Conservation (phyloP, 345 rosid genomes). For the Rhodomyrtus tomentosa region DNA sequence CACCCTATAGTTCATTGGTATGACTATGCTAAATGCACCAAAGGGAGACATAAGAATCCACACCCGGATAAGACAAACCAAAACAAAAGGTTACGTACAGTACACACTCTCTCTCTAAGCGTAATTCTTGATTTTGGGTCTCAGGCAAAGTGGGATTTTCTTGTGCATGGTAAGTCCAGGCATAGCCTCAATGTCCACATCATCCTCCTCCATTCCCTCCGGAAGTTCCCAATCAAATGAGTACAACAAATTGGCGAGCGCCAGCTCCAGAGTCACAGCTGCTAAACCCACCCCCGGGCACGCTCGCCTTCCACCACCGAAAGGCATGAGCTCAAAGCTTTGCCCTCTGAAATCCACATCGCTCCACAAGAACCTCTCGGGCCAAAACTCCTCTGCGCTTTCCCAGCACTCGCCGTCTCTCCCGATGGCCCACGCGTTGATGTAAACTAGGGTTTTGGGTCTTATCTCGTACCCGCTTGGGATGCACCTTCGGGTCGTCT, state of each 20-base stretch:
- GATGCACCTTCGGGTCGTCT: constrained; percentile 6
- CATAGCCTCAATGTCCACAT: background rate
- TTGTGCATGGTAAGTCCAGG: constrained; percentile 5
- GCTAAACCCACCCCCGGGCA: constrained; percentile 16
- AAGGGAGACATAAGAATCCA: background rate
- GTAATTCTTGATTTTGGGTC: background rate
- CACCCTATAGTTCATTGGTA: background rate
- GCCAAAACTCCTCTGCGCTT: constrained; percentile 1
- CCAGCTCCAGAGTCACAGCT: background rate
- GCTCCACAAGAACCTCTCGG: constrained; percentile 15
- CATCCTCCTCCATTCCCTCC: background rate
- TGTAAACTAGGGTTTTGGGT: constrained; percentile 13
- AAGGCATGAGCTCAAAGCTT: constrained; percentile 11
- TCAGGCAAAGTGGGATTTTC: constrained; percentile 4
- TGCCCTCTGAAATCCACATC: constrained; percentile 7
- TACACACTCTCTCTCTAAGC: background rate
- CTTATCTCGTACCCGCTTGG: constrained; percentile 16
- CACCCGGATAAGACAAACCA: background rate
- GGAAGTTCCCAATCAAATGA: constrained; percentile 13
- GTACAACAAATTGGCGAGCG: constrained; percentile 9
- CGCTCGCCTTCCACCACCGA: constrained; percentile 20
- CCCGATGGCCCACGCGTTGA: constrained; percentile 25
- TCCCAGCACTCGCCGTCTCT: constrained; percentile 28
- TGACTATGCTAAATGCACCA: background rate
- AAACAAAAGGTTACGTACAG: background rate